phyloP scores from a whole-genome alignment of 208 protist species.

The Wallacemonas sp. region DNA sequence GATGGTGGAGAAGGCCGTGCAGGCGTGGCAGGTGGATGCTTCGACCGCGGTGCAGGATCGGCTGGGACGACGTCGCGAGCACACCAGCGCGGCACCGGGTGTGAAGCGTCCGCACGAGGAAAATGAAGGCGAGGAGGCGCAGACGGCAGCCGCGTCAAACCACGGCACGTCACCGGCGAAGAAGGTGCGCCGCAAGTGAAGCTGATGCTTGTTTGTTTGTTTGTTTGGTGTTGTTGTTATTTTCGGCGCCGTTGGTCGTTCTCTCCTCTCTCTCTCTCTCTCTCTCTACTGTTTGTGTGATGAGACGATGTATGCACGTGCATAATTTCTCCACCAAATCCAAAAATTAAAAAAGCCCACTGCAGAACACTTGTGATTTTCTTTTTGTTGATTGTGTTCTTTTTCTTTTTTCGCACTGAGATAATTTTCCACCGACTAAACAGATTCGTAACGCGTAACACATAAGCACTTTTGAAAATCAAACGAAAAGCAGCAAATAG shows the following conservation, averaged over 20 bases:
- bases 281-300: too few species aligned
- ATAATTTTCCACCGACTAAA: conserved; percentile 9
- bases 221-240: too few species aligned
- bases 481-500: conserved; percentile 2
- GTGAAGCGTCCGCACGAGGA: conserved; percentile 1
- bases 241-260: not conserved
- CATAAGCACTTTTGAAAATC: not conserved
- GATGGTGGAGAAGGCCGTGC: conserved; percentile 18
- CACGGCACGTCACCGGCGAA: not conserved
- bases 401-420: conserved; percentile 14
- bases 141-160: not conserved
- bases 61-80: not conserved
- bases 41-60: not conserved
- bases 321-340: too few species aligned
- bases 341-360: too few species aligned
- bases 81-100: not conserved
- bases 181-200: not conserved
- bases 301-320: too few species aligned
- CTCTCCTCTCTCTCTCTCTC: not conserved
- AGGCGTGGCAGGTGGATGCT: not conserved
- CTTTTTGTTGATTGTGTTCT: conserved; percentile 11
- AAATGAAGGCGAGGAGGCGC: not conserved
- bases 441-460: conserved; percentile 12
- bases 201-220: too few species aligned
- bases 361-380: too few species aligned